Conservation (phyloP, 257 asterid species). For the Przewalskia tangutica region DNA sequence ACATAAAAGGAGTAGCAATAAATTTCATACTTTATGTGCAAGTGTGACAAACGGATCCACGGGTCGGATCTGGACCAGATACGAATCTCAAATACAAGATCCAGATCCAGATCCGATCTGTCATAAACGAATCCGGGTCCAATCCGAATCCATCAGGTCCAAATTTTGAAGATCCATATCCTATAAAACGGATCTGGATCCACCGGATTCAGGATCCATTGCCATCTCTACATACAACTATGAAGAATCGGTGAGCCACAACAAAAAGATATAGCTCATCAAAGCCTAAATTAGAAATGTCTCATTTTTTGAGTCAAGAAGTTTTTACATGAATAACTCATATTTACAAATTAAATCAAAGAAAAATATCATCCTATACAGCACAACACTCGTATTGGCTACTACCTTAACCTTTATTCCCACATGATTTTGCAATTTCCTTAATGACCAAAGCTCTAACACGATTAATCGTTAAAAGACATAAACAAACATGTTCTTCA, state of each 20-base stretch:
- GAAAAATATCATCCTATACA: neutral
- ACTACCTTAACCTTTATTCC: neutral
- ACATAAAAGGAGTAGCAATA: no score
- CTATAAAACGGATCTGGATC: no score
- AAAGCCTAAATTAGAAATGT: neutral
- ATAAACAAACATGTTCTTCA: constrained; percentile 62
- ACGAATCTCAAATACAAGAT: no score
- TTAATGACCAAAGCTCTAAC: constrained; percentile 55
- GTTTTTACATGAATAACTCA: neutral
- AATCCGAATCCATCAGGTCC: no score
- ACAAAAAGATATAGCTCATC: neutral
- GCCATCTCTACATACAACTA: neutral
- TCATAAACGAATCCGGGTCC: no score
- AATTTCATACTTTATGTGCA: no score
- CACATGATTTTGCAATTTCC: constrained; percentile 35
- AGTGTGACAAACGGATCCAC: no score
- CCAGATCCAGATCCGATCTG: no score
- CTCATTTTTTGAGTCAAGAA: neutral
- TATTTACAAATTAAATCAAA: neutral
- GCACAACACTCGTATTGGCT: neutral
- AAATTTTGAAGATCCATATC: no score
- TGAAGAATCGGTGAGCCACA: neutral
- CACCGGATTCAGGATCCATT: no score
- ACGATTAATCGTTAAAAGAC: constrained; percentile 62
- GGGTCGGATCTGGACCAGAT: no score